Base-by-base conservation (phyloP, 352 stramenopile species). In the Aphanomyces euteiches region DNA sequence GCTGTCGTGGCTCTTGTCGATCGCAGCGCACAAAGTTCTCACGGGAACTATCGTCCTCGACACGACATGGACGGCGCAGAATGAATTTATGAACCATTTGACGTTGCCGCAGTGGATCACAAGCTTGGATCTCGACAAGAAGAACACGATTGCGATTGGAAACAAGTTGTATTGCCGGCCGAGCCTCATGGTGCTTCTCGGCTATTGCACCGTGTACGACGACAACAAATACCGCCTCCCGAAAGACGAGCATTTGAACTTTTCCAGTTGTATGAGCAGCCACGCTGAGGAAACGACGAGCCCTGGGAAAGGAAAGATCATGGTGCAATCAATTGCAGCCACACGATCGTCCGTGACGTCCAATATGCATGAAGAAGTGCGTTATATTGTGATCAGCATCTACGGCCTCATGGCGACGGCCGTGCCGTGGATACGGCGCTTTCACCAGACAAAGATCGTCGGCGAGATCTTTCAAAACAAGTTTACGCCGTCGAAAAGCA, bases 151-250 rank as follows among this genome's bases (percentile, higher is more conserved):
- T 41, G 17, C 43, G 17, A 67, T 67, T 41, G 59, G 59, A 5
- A 8, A 54, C 59, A 67, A 67, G 13, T n/a, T 67, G 38, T 67
- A 56, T 40, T 56, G 59, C 59, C 54, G 56, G 19, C 59, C 59
- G 3, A 67, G 59, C 21, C 36, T 67, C 36, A 17, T 67, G 38
- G 59, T 50, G 1, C 21, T 67, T 8, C 41, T 67, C 3, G 59
- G 59, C 3, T 67, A 56, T 56, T 67, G 59, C 59, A 67, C 41
- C 19, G 43, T 67, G 1, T 39, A 28, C 3, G n/a, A 56, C 39
- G 8, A 56, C 54, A 48, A 6, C n/a, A 48, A 48, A 48, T 48
- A 48, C 43, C 8, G 8, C 8, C 43, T 48, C 43, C 43, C 43
- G 43, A 48, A 48, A 48, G 43, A 48, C 43, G 43, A 15, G 43